Conservation (phyloP, 352 stramenopile genomes). For the Discostella stelligera region DNA sequence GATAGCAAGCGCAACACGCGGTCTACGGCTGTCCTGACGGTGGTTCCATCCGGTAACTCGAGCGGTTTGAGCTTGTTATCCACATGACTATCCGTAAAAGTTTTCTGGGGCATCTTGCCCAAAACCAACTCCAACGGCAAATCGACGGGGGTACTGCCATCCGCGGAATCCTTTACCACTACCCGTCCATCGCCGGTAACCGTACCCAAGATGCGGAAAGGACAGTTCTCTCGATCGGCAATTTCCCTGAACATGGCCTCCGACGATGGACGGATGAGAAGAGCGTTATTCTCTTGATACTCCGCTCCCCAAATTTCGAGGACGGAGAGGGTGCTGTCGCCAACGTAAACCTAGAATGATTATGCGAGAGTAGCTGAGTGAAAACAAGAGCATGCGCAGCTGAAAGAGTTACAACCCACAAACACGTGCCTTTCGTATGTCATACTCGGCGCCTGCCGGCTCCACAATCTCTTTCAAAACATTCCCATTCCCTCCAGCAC, state of each 20-base stretch:
- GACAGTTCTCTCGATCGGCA: constrained; percentile 95
- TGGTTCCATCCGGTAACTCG: constrained; percentile 87
- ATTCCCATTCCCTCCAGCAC: constrained; percentile 98
- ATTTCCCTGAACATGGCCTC: constrained; percentile 92
- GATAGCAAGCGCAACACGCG: constrained; percentile 93
- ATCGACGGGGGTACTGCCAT: constrained; percentile 94
- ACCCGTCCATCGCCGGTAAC: constrained; percentile 94
- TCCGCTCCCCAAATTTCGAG: constrained; percentile 99
- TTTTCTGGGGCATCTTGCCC: constrained; percentile 99
- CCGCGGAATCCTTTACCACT: constrained; percentile 93
- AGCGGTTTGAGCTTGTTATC: constrained; percentile 67
- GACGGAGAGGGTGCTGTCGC: constrained; percentile 97
- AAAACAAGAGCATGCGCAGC: neutral
- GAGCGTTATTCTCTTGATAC: constrained; percentile 99
- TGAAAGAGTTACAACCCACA: too few relatives aligned
- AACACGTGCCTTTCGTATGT: constrained; percentile 90
- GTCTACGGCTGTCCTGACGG: constrained; percentile 89
- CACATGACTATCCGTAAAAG: constrained; percentile 89
- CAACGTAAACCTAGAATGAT: constrained; percentile 86
- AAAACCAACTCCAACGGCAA: constrained; percentile 96
- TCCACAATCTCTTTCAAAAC: constrained; percentile 99
- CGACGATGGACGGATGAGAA: constrained; percentile 91
- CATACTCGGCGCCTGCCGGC: constrained; percentile 91
- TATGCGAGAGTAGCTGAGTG: neutral
- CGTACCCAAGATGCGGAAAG: constrained; percentile 92